A percentile compares a stretch with the other conserved stretches of the same genome.
phyloP scores from a whole-genome alignment of 495 filamentous ascomycete genomes.

The Trichoderma virens region DNA sequence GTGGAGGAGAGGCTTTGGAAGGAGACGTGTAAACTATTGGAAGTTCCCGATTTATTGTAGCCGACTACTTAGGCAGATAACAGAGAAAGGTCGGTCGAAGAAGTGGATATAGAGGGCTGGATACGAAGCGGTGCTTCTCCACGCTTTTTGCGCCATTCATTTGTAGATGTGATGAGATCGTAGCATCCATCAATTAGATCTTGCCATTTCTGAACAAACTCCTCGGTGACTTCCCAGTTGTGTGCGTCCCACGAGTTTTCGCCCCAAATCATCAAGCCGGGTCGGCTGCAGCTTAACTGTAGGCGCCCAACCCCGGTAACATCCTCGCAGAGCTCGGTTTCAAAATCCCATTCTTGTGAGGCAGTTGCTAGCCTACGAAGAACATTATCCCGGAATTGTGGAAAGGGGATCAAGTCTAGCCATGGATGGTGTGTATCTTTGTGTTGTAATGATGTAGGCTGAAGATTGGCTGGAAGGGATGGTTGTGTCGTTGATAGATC shows the following conservation, averaged over 20 bases:
- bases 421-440: background rate
- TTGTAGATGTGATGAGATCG: background rate
- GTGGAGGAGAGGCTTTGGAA: slow-evolving; percentile 30
- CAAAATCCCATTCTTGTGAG: background rate
- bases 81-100: background rate
- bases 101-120: too few species aligned
- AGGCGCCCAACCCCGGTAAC: background rate
- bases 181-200: background rate
- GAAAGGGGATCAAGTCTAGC: background rate
- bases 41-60: background rate
- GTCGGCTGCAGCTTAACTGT: background rate
- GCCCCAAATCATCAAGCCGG: background rate
- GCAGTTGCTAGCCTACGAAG: background rate
- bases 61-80: background rate
- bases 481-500: background rate
- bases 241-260: background rate
- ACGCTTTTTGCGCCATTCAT: background rate
- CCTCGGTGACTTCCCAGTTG: background rate
- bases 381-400: background rate
- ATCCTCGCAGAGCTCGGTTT: background rate
- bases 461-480: background rate
- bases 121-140: background rate
- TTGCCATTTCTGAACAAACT: background rate
- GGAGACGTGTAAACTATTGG: background rate
- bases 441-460: background rate